These are phyloP conservation scores for Trypethelium eluteriae DNA, from an alignment of 495 filamentous ascomycete species.

Conservation along the genomic window DNA sequence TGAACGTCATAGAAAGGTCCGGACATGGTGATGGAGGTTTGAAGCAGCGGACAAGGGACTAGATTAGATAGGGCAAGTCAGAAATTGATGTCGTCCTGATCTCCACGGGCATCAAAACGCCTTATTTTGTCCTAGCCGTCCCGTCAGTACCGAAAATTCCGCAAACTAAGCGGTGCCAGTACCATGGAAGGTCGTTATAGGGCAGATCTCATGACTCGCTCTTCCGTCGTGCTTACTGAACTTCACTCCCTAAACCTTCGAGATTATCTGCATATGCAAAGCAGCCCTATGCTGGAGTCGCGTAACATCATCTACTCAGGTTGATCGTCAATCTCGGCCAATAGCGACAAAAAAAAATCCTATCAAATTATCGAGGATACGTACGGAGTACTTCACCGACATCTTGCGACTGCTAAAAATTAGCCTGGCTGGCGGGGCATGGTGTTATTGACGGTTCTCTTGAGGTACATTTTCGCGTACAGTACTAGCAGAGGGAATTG, in stretches of 20 bases:
- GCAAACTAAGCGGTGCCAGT: background rate
- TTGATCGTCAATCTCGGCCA: too few relatives aligned
- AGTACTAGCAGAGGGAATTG: too few relatives aligned
- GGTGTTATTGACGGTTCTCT: too few relatives aligned
- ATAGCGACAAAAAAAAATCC: too few relatives aligned
- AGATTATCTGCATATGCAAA: constrained; percentile 5
- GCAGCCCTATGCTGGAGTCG: background rate
- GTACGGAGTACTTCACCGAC: background rate
- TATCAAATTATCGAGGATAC: too few relatives aligned
- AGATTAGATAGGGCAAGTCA: background rate
- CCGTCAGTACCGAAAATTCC: too few relatives aligned
- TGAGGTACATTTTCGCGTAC: too few relatives aligned
- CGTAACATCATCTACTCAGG: too few relatives aligned
- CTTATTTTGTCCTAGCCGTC: background rate
- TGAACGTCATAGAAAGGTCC: background rate
- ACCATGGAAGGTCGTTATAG: background rate
- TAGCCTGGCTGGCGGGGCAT: background rate
- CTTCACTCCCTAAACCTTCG: background rate
- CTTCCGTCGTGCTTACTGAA: too few relatives aligned
- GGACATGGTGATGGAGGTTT: background rate
- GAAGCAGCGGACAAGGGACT: background rate
- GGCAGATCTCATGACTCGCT: background rate
- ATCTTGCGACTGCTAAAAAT: background rate
- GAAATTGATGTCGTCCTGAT: too few relatives aligned
- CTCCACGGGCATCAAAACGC: background rate